Evolutionary conservation across 1,284 basidiomycete genomes (phyloP).

Genomic region (Macrocystidia cucumis): DNA sequence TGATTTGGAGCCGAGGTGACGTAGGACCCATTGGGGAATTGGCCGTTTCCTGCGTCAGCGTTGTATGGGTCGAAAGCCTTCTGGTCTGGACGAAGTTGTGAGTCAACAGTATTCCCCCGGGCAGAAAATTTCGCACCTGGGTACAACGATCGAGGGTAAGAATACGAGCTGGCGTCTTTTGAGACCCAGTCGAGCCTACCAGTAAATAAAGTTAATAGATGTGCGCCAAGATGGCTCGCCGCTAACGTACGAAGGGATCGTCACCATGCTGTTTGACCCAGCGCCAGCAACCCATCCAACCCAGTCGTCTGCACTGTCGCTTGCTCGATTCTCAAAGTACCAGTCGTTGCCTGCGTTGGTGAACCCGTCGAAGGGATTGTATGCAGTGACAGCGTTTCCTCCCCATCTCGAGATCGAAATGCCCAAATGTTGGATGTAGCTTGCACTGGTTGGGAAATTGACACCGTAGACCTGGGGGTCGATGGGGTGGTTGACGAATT

Average conservation of each 20-base stretch:
- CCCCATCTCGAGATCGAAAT: slow-evolving; percentile 43
- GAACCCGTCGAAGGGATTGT: slow-evolving; percentile 40
- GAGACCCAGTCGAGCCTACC: slow-evolving; percentile 44
- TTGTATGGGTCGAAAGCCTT: slow-evolving; percentile 35
- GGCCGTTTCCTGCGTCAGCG: slow-evolving; percentile 35
- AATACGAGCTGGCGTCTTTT: slow-evolving; percentile 41
- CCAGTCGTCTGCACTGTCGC: slow-evolving; percentile 36
- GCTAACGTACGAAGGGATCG: slow-evolving; percentile 39
- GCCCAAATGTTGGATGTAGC: slow-evolving; percentile 37
- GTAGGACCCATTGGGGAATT: slow-evolving; percentile 34
- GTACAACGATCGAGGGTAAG: slow-evolving; percentile 33
- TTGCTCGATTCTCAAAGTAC: slow-evolving; percentile 43
- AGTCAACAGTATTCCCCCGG: too few relatives aligned
- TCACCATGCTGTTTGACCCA: slow-evolving; percentile 33
- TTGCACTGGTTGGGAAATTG: slow-evolving; percentile 38
- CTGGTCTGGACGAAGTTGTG: slow-evolving; percentile 24
- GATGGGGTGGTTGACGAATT: slow-evolving; percentile 28
- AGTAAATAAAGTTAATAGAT: background rate
- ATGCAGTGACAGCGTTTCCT: slow-evolving; percentile 45
- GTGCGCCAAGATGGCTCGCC: too few relatives aligned
- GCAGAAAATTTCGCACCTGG: slow-evolving; percentile 20
- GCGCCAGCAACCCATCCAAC: slow-evolving; percentile 35
- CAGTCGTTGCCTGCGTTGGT: slow-evolving; percentile 46
- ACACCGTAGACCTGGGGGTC: slow-evolving; percentile 39
- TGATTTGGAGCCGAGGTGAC: slow-evolving; percentile 28